phyloP scores from a whole-genome alignment of 2,329 filamentous ascomycete genomes.

The Pseudogymnoascus sp. region DNA sequence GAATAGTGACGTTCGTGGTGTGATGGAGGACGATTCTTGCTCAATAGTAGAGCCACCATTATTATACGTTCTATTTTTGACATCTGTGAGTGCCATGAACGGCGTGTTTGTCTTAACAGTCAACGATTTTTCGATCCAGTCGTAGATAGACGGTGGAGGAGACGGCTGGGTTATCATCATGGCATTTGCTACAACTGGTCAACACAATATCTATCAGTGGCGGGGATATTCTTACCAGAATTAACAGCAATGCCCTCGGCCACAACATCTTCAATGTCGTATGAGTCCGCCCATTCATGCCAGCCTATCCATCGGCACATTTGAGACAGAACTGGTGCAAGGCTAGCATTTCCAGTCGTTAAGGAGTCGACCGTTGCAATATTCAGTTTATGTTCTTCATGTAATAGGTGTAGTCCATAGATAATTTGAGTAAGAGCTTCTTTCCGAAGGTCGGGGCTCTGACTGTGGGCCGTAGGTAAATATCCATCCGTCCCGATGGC shows the following conservation, averaged over 20 bases:
- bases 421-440: constrained; percentile 60
- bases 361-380: constrained; percentile 45
- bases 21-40: constrained; percentile 20
- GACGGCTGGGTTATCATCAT: constrained; percentile 40
- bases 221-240: not conserved
- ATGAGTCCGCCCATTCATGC: constrained; percentile 54
- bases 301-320: constrained; percentile 77
- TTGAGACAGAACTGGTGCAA: constrained; percentile 73
- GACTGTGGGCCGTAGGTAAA: constrained; percentile 52
- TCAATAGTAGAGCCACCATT: not conserved
- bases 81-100: constrained; percentile 44
- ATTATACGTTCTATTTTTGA: constrained; percentile 21
- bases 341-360: constrained; percentile 36
- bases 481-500: constrained; percentile 50
- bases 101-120: constrained; percentile 27
- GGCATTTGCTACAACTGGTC: constrained; percentile 15
- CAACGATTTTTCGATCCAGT: constrained; percentile 41
- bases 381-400: constrained; percentile 82
- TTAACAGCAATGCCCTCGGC: constrained; percentile 50
- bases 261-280: constrained; percentile 49
- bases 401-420: constrained; percentile 73
- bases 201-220: not conserved
- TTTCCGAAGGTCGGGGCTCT: constrained; percentile 44
- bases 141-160: constrained; percentile 51
- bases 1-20: constrained; percentile 64